Conservation (phyloP, 2,329 filamentous ascomycete genomes). For the Boeremia exigua region DNA sequence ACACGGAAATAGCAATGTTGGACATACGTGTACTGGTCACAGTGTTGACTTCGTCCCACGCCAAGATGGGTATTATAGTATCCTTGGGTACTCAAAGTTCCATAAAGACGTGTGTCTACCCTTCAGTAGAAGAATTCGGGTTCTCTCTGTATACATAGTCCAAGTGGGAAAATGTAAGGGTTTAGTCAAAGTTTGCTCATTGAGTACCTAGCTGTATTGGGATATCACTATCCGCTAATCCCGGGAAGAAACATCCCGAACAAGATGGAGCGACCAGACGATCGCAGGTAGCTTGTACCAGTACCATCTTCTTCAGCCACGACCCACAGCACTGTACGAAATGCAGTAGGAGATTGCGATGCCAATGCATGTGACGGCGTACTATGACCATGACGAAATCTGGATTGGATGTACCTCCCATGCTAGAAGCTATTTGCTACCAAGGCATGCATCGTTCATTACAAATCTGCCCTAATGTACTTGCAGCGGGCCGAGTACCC, state of each 20-base stretch:
- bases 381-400: not conserved
- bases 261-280: not conserved
- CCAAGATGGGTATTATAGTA: not conserved
- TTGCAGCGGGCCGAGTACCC: not conserved
- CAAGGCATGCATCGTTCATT: not conserved
- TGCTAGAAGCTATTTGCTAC: not conserved
- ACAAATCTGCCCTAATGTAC: not conserved
- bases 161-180: too few species aligned
- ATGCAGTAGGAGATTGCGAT: not conserved
- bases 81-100: not conserved
- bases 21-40: not conserved
- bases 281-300: constrained; percentile 1
- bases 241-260: constrained; percentile 4
- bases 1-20: not conserved
- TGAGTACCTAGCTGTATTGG: not conserved
- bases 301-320: not conserved
- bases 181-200: too few species aligned
- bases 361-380: not conserved
- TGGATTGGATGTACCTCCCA: not conserved
- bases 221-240: not conserved
- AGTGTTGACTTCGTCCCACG: not conserved
- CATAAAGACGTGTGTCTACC: not conserved
- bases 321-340: constrained; percentile 1
- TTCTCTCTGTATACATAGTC: too few species aligned
- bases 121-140: not conserved